These are phyloP conservation scores for Carex parvula DNA, from an alignment of 176 grass and related monocot genomes.

Conservation along the genomic window DNA sequence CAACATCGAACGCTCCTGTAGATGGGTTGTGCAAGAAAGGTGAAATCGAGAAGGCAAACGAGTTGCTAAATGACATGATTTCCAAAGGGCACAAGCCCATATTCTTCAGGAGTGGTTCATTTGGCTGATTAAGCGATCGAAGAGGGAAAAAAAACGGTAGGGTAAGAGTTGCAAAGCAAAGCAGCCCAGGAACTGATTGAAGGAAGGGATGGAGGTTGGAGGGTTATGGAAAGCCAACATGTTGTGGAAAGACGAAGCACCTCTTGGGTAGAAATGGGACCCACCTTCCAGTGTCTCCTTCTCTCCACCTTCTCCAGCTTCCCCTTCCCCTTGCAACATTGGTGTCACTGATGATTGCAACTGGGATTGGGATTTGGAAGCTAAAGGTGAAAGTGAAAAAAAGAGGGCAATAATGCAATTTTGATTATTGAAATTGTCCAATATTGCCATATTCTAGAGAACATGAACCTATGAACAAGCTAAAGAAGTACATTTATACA, in stretches of 20 bases:
- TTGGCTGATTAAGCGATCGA: not conserved
- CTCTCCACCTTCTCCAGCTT: not conserved
- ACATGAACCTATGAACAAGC: not conserved
- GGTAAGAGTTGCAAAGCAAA: not conserved
- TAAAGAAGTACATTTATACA: not conserved
- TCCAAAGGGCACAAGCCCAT: not conserved
- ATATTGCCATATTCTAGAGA: not conserved
- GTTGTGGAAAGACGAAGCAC: not conserved
- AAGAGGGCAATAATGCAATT: not conserved
- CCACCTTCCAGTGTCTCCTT: not conserved
- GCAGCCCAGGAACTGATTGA: not conserved
- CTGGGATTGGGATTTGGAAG: not conserved
- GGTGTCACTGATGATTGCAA: not conserved
- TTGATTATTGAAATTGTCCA: not conserved
- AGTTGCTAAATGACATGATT: too few relatives aligned
- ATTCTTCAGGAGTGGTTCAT: not conserved
- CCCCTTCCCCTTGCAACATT: not conserved
- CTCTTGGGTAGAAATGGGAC: not conserved
- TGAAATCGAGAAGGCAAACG: too few relatives aligned
- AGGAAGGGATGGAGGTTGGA: not conserved
- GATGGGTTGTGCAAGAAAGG: too few relatives aligned
- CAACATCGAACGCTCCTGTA: too few relatives aligned
- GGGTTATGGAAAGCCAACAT: not conserved
- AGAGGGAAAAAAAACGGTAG: slow-evolving; percentile 7
- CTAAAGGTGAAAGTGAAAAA: not conserved